A percentile compares a stretch with the other conserved stretches of the same genome.
Conservation (phyloP, 768 basidiomycete genomes). For the Fomitopsis serialis region DNA sequence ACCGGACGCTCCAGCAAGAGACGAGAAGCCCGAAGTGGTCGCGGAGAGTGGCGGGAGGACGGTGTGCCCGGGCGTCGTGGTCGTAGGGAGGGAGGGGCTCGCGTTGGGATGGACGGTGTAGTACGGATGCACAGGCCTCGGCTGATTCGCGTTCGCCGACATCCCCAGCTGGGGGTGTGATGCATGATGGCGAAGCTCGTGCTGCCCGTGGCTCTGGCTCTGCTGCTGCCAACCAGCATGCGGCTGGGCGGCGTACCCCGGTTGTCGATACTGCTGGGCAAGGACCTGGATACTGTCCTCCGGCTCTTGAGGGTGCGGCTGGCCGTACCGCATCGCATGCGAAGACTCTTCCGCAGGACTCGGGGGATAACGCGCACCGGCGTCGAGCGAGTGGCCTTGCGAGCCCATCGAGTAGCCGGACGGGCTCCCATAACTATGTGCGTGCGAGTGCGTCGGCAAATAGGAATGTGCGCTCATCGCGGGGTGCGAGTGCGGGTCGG, state of each 20-base stretch:
- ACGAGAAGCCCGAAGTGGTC: slow-evolving; percentile 11
- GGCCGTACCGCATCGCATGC: slow-evolving; percentile 1
- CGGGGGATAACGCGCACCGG: slow-evolving; percentile 9
- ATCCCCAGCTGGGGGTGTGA: not conserved
- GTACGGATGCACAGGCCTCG: slow-evolving; percentile 4
- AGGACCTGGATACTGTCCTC: slow-evolving; percentile 13
- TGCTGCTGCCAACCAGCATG: slow-evolving; percentile 2
- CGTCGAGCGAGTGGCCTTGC: not conserved
- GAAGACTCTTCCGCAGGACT: slow-evolving; percentile 9
- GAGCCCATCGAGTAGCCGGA: not conserved
- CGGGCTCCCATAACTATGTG: slow-evolving; percentile 3
- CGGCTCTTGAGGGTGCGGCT: slow-evolving; percentile 6
- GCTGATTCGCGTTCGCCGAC: not conserved
- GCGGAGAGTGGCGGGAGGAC: slow-evolving; percentile 8
- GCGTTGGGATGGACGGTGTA: not conserved
- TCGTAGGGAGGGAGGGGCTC: not conserved
- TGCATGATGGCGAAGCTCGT: slow-evolving; percentile 5
- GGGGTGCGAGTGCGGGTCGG: slow-evolving; percentile 10
- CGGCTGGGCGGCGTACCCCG: not conserved
- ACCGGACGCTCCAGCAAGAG: slow-evolving; percentile 3
- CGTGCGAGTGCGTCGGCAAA: slow-evolving; percentile 7
- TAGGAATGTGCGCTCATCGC: slow-evolving; percentile 3
- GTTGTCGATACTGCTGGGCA: slow-evolving; percentile 7
- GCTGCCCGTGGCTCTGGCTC: slow-evolving; percentile 5
- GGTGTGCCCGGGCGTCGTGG: not conserved